These are phyloP conservation scores for Lanmaoa rubissima DNA, from an alignment of 768 basidiomycete genomes.

Conservation along the genomic window DNA sequence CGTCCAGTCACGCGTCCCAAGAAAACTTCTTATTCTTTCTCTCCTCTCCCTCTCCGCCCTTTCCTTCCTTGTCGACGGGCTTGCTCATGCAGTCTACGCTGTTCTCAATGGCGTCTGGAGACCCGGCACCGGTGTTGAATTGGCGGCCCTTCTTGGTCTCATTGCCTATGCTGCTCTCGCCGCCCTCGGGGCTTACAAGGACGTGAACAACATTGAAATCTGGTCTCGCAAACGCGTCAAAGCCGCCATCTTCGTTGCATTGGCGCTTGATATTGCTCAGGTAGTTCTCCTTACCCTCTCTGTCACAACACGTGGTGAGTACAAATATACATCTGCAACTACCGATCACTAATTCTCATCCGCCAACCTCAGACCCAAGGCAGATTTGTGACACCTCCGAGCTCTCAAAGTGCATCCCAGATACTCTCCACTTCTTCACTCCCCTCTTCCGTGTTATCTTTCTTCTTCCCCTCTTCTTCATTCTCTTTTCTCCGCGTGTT, in stretches of 20 bases:
- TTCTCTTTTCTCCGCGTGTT: slow-evolving; percentile 62
- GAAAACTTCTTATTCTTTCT: slow-evolving; percentile 70
- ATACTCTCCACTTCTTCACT: slow-evolving; percentile 51
- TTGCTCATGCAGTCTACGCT: slow-evolving; percentile 63
- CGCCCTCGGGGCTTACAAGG: slow-evolving; percentile 77
- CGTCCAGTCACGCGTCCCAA: slow-evolving; percentile 68
- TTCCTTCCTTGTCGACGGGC: slow-evolving; percentile 76
- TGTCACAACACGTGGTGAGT: slow-evolving; percentile 36
- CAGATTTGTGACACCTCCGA: slow-evolving; percentile 22
- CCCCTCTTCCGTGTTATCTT: slow-evolving; percentile 66
- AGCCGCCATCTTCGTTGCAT: slow-evolving; percentile 48
- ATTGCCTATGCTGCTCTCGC: slow-evolving; percentile 70
- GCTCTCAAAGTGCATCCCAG: slow-evolving; percentile 30
- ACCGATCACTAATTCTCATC: neutral
- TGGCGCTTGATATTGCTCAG: slow-evolving; percentile 60
- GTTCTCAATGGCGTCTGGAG: slow-evolving; percentile 69
- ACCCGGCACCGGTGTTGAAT: slow-evolving; percentile 57
- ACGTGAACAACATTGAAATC: slow-evolving; percentile 63
- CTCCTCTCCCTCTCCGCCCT: slow-evolving; percentile 68
- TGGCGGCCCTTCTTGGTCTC: slow-evolving; percentile 67
- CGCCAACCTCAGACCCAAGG: slow-evolving; percentile 11
- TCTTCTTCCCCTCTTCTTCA: slow-evolving; percentile 56
- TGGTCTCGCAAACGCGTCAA: slow-evolving; percentile 64
- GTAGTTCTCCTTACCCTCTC: slow-evolving; percentile 51
- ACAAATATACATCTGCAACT: neutral